These are phyloP conservation scores for Diaporthe longicolla DNA, from an alignment of 2,329 filamentous ascomycete genomes.

Conservation along the genomic window DNA sequence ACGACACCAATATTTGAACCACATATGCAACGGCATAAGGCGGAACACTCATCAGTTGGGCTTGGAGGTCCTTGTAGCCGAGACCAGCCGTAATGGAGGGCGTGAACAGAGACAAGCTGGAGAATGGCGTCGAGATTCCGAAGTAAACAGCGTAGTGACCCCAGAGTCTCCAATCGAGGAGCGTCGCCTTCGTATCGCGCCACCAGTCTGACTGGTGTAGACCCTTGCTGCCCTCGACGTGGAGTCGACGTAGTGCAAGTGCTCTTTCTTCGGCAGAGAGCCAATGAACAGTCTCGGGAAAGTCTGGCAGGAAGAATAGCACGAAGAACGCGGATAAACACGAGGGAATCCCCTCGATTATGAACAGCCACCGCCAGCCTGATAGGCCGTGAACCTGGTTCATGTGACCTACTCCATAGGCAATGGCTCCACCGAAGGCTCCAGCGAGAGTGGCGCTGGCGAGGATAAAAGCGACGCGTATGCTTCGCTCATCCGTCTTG, in stretches of 20 bases:
- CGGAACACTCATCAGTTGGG: constrained; percentile 77
- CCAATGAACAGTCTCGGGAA: constrained; percentile 74
- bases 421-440: constrained; percentile 79
- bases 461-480: constrained; percentile 79
- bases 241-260: constrained; percentile 61
- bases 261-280: constrained; percentile 71
- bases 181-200: constrained; percentile 76
- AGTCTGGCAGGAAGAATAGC: constrained; percentile 74
- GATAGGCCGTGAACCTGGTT: constrained; percentile 71
- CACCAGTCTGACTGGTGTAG: constrained; percentile 73
- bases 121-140: constrained; percentile 53
- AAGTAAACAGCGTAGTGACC: constrained; percentile 67
- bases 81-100: constrained; percentile 68
- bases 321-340: constrained; percentile 68
- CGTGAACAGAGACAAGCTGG: constrained; percentile 61
- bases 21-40: constrained; percentile 71
- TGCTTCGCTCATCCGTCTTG: constrained; percentile 75
- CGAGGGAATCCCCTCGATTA: constrained; percentile 58
- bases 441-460: constrained; percentile 77
- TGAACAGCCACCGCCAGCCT: constrained; percentile 77
- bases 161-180: constrained; percentile 76
- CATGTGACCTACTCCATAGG: constrained; percentile 79
- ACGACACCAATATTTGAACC: constrained; percentile 61
- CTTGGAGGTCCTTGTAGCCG: constrained; percentile 56
- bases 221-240: constrained; percentile 65